Evolutionary conservation across 2,329 filamentous ascomycete species (phyloP).

Genomic region (Calonectria pauciramosa): DNA sequence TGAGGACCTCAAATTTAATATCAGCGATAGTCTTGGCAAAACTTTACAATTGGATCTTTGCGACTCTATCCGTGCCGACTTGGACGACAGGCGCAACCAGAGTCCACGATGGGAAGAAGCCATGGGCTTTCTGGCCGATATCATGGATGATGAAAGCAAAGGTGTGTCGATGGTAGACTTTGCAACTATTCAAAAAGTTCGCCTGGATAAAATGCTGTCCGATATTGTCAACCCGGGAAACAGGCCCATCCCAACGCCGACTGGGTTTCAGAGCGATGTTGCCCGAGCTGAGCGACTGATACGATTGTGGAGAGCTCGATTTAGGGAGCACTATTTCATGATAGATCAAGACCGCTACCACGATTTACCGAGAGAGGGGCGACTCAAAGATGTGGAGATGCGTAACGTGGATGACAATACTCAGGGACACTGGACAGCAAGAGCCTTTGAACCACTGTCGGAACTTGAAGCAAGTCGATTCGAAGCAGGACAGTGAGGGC

Average conservation of each 20-base stretch:
- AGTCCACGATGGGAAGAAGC: slow-evolving; percentile 53
- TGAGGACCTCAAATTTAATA: slow-evolving; percentile 9
- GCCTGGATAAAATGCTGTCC: slow-evolving; percentile 60
- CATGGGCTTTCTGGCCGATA: slow-evolving; percentile 55
- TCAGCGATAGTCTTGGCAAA: slow-evolving; percentile 30
- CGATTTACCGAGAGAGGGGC: slow-evolving; percentile 52
- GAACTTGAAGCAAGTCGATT: slow-evolving; percentile 59
- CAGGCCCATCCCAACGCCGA: slow-evolving; percentile 43
- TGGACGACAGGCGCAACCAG: slow-evolving; percentile 49
- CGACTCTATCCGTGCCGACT: slow-evolving; percentile 55
- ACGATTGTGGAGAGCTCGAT: slow-evolving; percentile 59
- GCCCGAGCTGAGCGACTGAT: slow-evolving; percentile 56
- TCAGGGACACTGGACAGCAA: slow-evolving; percentile 55
- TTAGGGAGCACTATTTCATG: slow-evolving; percentile 59
- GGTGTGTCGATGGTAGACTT: slow-evolving; percentile 53
- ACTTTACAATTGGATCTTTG: slow-evolving; percentile 54
- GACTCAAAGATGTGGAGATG: slow-evolving; percentile 58
- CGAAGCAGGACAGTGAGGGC: slow-evolving; percentile 63
- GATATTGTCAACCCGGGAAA: slow-evolving; percentile 54
- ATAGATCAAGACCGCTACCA: slow-evolving; percentile 60
- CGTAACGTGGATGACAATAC: slow-evolving; percentile 47
- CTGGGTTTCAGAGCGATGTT: slow-evolving; percentile 51
- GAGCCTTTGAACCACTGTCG: slow-evolving; percentile 50
- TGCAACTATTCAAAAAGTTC: slow-evolving; percentile 54
- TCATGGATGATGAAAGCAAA: slow-evolving; percentile 55